These are phyloP conservation scores for Fusarium sp. DNA, from an alignment of 2,329 filamentous ascomycete species.

Conservation along the genomic window DNA sequence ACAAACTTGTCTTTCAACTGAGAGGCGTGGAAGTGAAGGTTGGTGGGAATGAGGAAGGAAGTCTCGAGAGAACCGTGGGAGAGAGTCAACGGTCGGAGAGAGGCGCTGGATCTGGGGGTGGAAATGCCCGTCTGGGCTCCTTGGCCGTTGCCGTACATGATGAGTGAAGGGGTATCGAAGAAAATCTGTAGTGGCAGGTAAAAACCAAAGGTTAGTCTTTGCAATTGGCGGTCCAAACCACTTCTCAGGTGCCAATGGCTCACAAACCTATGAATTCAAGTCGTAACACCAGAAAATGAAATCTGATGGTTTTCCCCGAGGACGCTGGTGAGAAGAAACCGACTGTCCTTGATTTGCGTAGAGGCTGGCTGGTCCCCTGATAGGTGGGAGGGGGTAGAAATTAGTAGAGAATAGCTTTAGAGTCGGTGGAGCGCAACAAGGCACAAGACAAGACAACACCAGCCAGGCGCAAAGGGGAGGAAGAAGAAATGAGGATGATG, in stretches of 20 bases:
- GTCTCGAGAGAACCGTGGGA: constrained; percentile 96
- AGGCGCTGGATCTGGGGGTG: constrained; percentile 93
- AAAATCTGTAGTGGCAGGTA: constrained; percentile 45
- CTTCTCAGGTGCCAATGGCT: constrained; percentile 8
- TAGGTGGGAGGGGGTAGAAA: constrained; percentile 46
- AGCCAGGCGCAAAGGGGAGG: constrained; percentile 47
- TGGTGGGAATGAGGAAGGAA: constrained; percentile 94
- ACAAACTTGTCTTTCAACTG: constrained; percentile 93
- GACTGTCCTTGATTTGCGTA: constrained; percentile 46
- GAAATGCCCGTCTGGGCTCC: constrained; percentile 96
- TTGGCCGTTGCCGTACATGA: constrained; percentile 87
- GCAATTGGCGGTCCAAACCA: background rate
- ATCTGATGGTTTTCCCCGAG: constrained; percentile 46
- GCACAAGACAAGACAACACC: constrained; percentile 47
- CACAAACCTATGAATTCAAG: constrained; percentile 52
- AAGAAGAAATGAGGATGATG: constrained; percentile 36
- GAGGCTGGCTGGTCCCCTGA: constrained; percentile 48
- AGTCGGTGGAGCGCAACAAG: constrained; percentile 44
- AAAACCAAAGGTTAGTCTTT: constrained; percentile 35
- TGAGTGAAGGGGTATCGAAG: constrained; percentile 61
- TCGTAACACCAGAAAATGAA: constrained; percentile 41
- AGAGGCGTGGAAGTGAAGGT: constrained; percentile 94
- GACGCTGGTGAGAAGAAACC: constrained; percentile 45
- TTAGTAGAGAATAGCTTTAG: constrained; percentile 46
- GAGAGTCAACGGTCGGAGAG: constrained; percentile 90